Evolutionary conservation across 805 yeast genomes (phyloP).

Genomic region (Sporopachydermia quercuum): DNA sequence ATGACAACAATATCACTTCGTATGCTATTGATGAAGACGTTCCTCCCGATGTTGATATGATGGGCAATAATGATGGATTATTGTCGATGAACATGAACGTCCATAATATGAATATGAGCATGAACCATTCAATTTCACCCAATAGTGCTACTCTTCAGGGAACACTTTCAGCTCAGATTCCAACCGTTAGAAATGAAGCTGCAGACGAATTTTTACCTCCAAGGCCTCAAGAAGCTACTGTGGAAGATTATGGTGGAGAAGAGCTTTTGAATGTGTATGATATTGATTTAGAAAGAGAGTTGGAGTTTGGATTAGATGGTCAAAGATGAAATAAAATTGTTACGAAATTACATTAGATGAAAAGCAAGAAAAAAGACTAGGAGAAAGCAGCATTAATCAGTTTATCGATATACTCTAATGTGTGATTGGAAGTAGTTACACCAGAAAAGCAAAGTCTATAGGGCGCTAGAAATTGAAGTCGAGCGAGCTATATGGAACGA

Average conservation of each 20-base stretch:
- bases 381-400: no score
- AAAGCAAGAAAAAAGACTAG: no score
- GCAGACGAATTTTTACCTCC: conserved; percentile 37
- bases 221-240: conserved; percentile 39
- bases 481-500: no score
- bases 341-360: no score
- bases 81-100: conserved; percentile 17
- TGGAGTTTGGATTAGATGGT: conserved; percentile 56
- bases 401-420: no score
- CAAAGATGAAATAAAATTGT: conserved; percentile 14
- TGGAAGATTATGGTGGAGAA: conserved; percentile 9
- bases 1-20: not conserved
- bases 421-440: no score
- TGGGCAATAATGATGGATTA: conserved; percentile 16
- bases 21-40: conserved; percentile 7
- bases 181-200: conserved; percentile 26
- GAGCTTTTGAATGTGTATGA: conserved; percentile 11
- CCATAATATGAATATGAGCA: conserved; percentile 4
- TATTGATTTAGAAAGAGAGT: conserved; percentile 43
- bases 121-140: not conserved
- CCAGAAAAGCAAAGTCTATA: no score
- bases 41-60: conserved; percentile 12
- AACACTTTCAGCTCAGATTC: conserved; percentile 28
- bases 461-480: no score
- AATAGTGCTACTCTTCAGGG: conserved; percentile 10